Conservation (phyloP, 2,329 filamentous ascomycete genomes). For the Aspergillus sclerotialis region DNA sequence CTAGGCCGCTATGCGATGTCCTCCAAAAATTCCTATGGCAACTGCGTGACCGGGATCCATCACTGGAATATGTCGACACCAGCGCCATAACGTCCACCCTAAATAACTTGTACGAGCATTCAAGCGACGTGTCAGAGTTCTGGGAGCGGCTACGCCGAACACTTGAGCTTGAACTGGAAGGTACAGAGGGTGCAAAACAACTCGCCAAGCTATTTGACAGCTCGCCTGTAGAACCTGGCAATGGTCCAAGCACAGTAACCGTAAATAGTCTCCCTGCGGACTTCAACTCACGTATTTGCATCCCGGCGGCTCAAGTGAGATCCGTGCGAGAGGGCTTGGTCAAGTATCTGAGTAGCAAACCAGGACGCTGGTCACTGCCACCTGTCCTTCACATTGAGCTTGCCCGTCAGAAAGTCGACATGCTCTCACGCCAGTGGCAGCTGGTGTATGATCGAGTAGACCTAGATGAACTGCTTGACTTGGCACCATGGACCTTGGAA, state of each 20-base stretch:
- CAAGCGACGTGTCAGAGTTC: slow-evolving; percentile 48
- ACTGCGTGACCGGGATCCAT: slow-evolving; percentile 39
- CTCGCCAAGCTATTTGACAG: slow-evolving; percentile 45
- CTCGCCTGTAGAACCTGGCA: slow-evolving; percentile 4
- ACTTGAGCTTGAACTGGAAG: slow-evolving; percentile 46
- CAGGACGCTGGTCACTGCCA: slow-evolving; percentile 39
- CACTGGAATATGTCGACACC: slow-evolving; percentile 34
- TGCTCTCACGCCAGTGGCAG: slow-evolving; percentile 48
- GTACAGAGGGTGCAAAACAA: slow-evolving; percentile 33
- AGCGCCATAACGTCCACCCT: slow-evolving; percentile 35
- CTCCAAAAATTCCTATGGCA: slow-evolving; percentile 47
- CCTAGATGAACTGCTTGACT: slow-evolving; percentile 47
- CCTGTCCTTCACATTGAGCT: slow-evolving; percentile 50
- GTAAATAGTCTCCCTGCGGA: slow-evolving; percentile 29
- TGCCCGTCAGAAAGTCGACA: slow-evolving; percentile 51
- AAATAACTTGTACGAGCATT: slow-evolving; percentile 36
- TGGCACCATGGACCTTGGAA: slow-evolving; percentile 31
- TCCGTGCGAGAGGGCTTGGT: slow-evolving; percentile 31
- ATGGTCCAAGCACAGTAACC: slow-evolving; percentile 16
- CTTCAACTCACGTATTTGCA: slow-evolving; percentile 31
- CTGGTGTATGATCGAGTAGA: slow-evolving; percentile 51
- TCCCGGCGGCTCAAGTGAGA: slow-evolving; percentile 32
- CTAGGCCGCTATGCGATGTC: slow-evolving; percentile 45
- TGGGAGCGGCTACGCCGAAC: slow-evolving; percentile 49
- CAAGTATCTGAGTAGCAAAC: slow-evolving; percentile 24